phyloP scores from a whole-genome alignment of 148 eudicot species.

The Spergularia bocconei region DNA sequence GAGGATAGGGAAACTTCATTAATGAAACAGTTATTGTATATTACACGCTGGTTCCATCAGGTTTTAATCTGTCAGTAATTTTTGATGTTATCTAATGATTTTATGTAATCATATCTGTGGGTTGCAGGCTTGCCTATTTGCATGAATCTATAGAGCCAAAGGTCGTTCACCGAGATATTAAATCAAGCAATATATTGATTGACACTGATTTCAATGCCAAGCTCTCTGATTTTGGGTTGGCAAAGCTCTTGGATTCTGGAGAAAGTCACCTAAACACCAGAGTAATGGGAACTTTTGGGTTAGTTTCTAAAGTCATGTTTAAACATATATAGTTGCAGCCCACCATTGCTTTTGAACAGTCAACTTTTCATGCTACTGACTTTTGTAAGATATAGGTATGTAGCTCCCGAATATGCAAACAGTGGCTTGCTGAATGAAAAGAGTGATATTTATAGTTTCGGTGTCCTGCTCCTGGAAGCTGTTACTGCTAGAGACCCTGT shows the following conservation, averaged over 20 bases:
- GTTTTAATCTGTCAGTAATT: background rate
- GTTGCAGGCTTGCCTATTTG: conserved; percentile 85
- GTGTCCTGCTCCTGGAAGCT: conserved; percentile 78
- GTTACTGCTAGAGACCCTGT: conserved; percentile 92
- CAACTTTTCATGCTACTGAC: background rate
- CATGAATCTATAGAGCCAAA: conserved; percentile 94
- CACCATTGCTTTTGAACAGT: background rate
- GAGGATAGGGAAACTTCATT: background rate
- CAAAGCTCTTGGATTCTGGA: conserved; percentile 86
- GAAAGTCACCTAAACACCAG: conserved; percentile 87
- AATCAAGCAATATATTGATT: conserved; percentile 86
- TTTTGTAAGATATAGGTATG: conserved; percentile 51
- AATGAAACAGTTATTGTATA: background rate
- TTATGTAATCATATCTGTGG: conserved; percentile 5
- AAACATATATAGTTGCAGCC: background rate
- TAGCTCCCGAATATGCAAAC: conserved; percentile 95
- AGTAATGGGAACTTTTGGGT: conserved; percentile 99
- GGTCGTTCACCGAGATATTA: conserved; percentile 87
- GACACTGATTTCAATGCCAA: conserved; percentile 79
- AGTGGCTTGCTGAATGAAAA: conserved; percentile 83
- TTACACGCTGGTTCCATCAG: background rate
- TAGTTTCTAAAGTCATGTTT: conserved; percentile 22
- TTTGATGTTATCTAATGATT: conserved; percentile 6
- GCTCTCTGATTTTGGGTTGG: conserved; percentile 91
- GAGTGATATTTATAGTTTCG: conserved; percentile 87